phyloP scores from a whole-genome alignment of 2,329 filamentous ascomycete genomes.

The Xylariaceae sp. region DNA sequence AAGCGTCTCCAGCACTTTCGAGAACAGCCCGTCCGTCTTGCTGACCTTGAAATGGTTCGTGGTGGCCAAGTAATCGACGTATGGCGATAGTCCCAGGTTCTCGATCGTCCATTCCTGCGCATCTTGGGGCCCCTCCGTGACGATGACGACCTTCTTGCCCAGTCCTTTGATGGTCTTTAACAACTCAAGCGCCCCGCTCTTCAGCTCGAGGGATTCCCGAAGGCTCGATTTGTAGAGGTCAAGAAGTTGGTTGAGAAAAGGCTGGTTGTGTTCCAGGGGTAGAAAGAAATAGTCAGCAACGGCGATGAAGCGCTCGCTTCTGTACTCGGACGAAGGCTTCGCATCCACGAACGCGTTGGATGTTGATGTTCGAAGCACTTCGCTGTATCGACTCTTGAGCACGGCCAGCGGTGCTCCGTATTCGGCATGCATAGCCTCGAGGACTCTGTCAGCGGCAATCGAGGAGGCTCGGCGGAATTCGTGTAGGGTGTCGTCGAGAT shows the following conservation, averaged over 20 bases:
- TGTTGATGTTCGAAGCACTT: conserved; percentile 35
- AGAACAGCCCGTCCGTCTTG: conserved; percentile 31
- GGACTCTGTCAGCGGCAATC: conserved; percentile 33
- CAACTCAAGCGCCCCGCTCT: conserved; percentile 36
- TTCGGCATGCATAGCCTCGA: conserved; percentile 30
- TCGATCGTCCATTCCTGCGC: conserved; percentile 42
- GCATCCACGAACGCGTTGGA: conserved; percentile 42
- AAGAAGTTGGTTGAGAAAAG: conserved; percentile 26
- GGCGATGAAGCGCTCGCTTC: conserved; percentile 37
- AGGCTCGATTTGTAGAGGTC: conserved; percentile 33
- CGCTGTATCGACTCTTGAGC: conserved; percentile 31
- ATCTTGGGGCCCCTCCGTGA: conserved; percentile 47
- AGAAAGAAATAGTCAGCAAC: conserved; percentile 32
- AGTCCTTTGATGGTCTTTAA: conserved; percentile 33
- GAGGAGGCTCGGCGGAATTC: conserved; percentile 41
- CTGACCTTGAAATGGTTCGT: conserved; percentile 31
- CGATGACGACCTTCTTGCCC: conserved; percentile 40
- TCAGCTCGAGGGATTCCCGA: conserved; percentile 31
- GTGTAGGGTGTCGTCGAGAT: conserved; percentile 47
- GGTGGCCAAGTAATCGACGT: conserved; percentile 33
- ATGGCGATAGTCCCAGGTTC: conserved; percentile 28
- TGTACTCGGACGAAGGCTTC: conserved; percentile 41
- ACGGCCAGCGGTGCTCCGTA: conserved; percentile 11
- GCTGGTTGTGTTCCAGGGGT: conserved; percentile 6
- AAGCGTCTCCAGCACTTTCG: conserved; percentile 28